Evolutionary conservation across 352 stramenopile species (phyloP), one percentile per base, ranked within the genome.

Genomic region (Pythium guiyangense): DNA sequence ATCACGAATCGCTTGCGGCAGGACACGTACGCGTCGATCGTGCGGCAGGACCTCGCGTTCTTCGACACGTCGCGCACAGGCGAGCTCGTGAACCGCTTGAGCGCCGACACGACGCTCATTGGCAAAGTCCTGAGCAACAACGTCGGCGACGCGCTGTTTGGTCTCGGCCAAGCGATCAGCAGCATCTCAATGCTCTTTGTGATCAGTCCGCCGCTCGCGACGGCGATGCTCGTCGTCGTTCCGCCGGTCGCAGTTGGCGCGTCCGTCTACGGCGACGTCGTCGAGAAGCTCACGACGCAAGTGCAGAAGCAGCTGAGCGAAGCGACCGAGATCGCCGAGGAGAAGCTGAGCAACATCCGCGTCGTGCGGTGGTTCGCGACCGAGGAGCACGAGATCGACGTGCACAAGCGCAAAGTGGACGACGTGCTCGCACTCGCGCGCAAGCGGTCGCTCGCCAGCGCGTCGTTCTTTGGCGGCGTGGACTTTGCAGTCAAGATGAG

Each of bases 101-200:
- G 91, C 35, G 84, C 88, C 37, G 93, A 98, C 67, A 94, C 90
- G 55, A 90, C 86, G 53, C 68, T 97, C 29, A 84, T 98, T 45
- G 90, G 96, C 42, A 95, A 94, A 55, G 86, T 96, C n/a, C 67
- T 98, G 46, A 98, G 92, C 45, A 91, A 96, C 48, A 92, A 97
- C 57, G 77, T 96, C 5, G 71, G 74, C 3, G 43, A 75, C 14
- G 91, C 79, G 9, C 62, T 98, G 34, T 77, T 89, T 52, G 94
- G 74, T 45, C 60, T 74, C 6, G 85, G 92, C 12, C 94, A 97
- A 62, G 79, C 69, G 17, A 52, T 92, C 17, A 91, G 87, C 27
- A 96, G 86, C 34, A 84, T 96, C 26, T 77, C 75, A 0, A 96
- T 98, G 72, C 76, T 98, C 11, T 90, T 98, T 53, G 74, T 94